Conservation (phyloP, 2,329 filamentous ascomycete genomes). For the Neoarthrinium moseri region DNA sequence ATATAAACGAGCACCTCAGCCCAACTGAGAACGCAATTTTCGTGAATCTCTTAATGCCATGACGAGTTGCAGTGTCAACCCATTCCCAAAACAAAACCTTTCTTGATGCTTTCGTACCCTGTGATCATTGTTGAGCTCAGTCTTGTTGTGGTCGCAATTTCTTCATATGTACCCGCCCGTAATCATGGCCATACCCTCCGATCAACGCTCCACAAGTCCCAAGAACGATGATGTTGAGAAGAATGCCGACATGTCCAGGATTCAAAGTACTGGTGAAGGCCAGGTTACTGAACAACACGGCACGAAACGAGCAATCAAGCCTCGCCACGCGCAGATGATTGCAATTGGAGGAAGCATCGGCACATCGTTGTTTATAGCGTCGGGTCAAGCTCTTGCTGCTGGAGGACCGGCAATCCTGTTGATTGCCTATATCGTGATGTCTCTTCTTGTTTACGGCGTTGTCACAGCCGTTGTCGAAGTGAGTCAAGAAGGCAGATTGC, state of each 20-base stretch:
- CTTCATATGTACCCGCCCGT: no score
- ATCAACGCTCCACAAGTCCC: not conserved
- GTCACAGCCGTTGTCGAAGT: conserved; percentile 48
- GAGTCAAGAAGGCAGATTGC: no score
- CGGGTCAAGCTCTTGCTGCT: conserved; percentile 37
- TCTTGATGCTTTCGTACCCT: no score
- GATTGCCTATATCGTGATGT: conserved; percentile 40
- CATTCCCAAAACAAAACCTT: no score
- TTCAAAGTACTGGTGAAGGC: not conserved
- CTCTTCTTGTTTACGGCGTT: conserved; percentile 40
- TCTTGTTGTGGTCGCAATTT: not conserved
- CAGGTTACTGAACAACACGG: not conserved
- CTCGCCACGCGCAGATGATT: conserved; percentile 45
- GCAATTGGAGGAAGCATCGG: conserved; percentile 48
- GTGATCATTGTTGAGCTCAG: no score
- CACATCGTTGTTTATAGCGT: conserved; percentile 45
- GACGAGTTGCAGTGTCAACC: no score
- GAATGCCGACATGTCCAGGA: not conserved
- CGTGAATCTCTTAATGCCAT: no score
- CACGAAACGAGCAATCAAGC: conserved; percentile 28
- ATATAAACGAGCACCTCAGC: no score
- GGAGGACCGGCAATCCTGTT: conserved; percentile 43
- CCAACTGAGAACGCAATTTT: no score
- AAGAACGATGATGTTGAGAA: not conserved
- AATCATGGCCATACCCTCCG: not conserved